Percentiles rank a stretch among this genome's conserved stretches.
phyloP scores from a whole-genome alignment of 1,284 basidiomycete species.

The Puccinia hordei region DNA sequence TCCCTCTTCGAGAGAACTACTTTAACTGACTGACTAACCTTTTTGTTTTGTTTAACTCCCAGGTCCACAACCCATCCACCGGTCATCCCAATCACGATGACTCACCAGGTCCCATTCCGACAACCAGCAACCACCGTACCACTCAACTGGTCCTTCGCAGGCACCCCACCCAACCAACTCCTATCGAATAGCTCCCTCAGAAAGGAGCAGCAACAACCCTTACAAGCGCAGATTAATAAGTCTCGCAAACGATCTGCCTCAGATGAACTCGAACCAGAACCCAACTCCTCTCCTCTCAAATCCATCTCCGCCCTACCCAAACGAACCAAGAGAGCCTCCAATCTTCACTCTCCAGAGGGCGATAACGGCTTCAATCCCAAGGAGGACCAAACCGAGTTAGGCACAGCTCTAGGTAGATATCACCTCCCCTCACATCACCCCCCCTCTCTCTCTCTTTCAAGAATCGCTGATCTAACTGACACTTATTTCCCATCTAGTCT shows the following conservation, averaged over 20 bases:
- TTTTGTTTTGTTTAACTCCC: neutral
- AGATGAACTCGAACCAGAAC: constrained; percentile 19
- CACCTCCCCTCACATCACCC: neutral
- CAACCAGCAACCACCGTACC: constrained; percentile 42
- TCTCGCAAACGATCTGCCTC: constrained; percentile 43
- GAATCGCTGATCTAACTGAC: neutral
- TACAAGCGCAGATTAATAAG: neutral
- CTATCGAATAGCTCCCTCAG: neutral
- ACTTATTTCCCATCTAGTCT: neutral
- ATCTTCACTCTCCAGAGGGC: neutral
- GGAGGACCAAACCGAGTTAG: constrained; percentile 39
- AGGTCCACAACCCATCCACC: constrained; percentile 31
- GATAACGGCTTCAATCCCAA: neutral
- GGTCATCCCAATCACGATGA: constrained; percentile 1
- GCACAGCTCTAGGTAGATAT: constrained; percentile 25
- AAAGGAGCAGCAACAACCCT: neutral
- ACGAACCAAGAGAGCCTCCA: constrained; percentile 12
- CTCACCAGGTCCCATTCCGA: constrained; percentile 45
- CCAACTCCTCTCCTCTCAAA: neutral
- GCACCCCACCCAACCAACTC: neutral
- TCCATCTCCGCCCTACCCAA: constrained; percentile 17
- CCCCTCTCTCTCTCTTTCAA: neutral
- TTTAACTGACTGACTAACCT: too few species aligned
- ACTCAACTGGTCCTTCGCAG: constrained; percentile 32
- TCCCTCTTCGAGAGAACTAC: too few species aligned